These are phyloP conservation scores for Clonostachys sp. DNA, from an alignment of 2,329 filamentous ascomycete species.

Conservation along the genomic window DNA sequence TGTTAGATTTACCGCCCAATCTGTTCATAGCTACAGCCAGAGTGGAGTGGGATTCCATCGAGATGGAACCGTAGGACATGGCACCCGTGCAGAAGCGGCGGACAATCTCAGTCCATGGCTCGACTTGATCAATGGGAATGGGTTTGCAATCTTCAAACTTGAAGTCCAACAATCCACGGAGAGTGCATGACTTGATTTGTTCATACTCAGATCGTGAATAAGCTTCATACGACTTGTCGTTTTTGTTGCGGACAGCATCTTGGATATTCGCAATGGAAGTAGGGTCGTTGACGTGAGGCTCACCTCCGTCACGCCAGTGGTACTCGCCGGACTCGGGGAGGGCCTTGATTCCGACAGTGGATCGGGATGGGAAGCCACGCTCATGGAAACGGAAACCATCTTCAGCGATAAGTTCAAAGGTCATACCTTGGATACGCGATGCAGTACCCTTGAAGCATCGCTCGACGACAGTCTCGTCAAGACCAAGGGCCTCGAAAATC, in stretches of 20 bases:
- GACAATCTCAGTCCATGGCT: constrained; percentile 97
- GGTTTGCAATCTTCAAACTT: constrained; percentile 83
- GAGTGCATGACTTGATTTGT: constrained; percentile 93
- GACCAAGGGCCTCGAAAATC: constrained; percentile 93
- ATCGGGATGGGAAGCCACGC: constrained; percentile 79
- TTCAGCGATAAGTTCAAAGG: constrained; percentile 88
- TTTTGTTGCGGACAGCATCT: constrained; percentile 93
- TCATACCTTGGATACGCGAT: constrained; percentile 89
- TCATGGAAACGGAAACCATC: constrained; percentile 95
- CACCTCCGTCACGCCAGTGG: constrained; percentile 95
- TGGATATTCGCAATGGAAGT: constrained; percentile 95
- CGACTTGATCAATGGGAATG: constrained; percentile 92
- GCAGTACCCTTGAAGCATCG: constrained; percentile 93
- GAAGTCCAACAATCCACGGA: constrained; percentile 92
- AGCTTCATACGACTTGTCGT: constrained; percentile 96
- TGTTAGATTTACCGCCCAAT: constrained; percentile 94
- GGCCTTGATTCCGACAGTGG: constrained; percentile 72
- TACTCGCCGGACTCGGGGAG: constrained; percentile 93
- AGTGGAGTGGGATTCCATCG: constrained; percentile 96
- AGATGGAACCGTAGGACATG: constrained; percentile 98
- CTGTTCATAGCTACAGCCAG: constrained; percentile 96
- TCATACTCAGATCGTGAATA: constrained; percentile 93
- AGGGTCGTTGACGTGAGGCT: constrained; percentile 93
- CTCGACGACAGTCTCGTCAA: constrained; percentile 88
- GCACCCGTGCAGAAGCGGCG: constrained; percentile 94